phyloP scores from a whole-genome alignment of 1,284 basidiomycete species.

The Cryptococcus jaspeensis region DNA sequence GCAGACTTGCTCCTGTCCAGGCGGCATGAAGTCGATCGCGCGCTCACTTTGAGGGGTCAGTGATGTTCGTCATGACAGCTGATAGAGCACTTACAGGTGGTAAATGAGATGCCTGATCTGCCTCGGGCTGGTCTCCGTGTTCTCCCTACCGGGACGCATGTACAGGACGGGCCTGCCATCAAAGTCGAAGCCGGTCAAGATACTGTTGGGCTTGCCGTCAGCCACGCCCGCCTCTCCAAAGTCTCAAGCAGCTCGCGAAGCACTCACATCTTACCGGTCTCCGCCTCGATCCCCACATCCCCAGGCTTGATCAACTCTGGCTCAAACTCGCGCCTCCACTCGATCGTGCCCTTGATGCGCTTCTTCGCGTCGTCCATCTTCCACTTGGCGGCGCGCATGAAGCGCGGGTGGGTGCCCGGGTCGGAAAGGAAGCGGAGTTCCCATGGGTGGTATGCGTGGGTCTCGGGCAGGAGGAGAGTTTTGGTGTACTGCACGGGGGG shows the following conservation, averaged over 20 bases:
- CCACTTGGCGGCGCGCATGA: constrained; percentile 82
- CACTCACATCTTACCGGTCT: constrained; percentile 80
- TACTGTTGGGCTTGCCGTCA: constrained; percentile 51
- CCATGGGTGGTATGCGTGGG: constrained; percentile 70
- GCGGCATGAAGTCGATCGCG: constrained; percentile 80
- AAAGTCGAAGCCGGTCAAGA: constrained; percentile 76
- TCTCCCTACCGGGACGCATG: constrained; percentile 78
- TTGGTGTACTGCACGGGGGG: constrained; percentile 61
- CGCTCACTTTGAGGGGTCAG: constrained; percentile 61
- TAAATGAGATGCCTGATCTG: constrained; percentile 80
- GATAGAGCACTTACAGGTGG: constrained; percentile 62
- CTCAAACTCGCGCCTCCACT: constrained; percentile 76
- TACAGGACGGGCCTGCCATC: constrained; percentile 79
- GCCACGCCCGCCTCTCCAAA: background rate
- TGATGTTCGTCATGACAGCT: background rate
- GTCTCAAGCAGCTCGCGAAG: background rate
- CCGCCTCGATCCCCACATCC: constrained; percentile 68
- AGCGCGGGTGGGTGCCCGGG: constrained; percentile 71
- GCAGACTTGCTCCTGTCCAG: constrained; percentile 72
- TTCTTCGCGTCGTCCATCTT: constrained; percentile 71
- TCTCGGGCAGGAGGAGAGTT: constrained; percentile 61
- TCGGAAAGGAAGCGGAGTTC: constrained; percentile 71
- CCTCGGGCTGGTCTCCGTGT: constrained; percentile 69
- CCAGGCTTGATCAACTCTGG: constrained; percentile 77
- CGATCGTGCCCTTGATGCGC: constrained; percentile 70